Evolutionary conservation across 805 yeast species (phyloP).

Genomic region (Lipomyces anomalus): DNA sequence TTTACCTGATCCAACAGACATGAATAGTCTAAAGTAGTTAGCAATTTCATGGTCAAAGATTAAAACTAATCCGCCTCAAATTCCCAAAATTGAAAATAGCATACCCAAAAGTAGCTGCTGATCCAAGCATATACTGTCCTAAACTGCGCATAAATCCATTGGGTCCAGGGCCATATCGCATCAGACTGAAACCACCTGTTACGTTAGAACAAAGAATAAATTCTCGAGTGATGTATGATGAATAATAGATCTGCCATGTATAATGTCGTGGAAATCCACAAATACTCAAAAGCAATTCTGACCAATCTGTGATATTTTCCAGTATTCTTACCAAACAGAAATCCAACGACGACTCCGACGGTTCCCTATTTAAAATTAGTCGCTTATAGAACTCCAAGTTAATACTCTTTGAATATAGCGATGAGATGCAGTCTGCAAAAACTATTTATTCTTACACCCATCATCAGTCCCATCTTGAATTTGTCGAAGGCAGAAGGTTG

Average conservation of each 20-base stretch:
- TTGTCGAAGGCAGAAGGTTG: constrained; percentile 85
- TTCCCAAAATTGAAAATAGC: too few species aligned
- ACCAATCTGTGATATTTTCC: background rate
- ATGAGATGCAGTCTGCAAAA: too few species aligned
- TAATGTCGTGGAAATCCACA: background rate
- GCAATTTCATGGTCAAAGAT: background rate
- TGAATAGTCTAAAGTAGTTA: constrained; percentile 47
- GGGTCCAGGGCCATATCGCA: constrained; percentile 96
- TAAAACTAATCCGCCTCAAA: too few species aligned
- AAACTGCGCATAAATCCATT: constrained; percentile 93
- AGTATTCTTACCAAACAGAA: constrained; percentile 63
- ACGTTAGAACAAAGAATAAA: too few species aligned
- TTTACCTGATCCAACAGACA: constrained; percentile 84
- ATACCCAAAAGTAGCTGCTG: constrained; percentile 89
- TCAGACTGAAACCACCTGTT: constrained; percentile 67
- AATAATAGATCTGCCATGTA: background rate
- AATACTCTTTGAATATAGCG: too few species aligned
- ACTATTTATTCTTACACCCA: too few species aligned
- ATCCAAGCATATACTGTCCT: constrained; percentile 94
- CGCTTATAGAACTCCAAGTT: too few species aligned
- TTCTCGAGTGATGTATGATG: background rate
- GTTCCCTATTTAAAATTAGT: constrained; percentile 40
- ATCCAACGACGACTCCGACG: constrained; percentile 92
- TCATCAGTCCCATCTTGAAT: constrained; percentile 96
- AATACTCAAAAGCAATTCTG: too few species aligned